Percentiles rank a stretch among this genome's conserved stretches.
Conservation (phyloP, 108 stramenopile species). For the Nitzschia sp. region DNA sequence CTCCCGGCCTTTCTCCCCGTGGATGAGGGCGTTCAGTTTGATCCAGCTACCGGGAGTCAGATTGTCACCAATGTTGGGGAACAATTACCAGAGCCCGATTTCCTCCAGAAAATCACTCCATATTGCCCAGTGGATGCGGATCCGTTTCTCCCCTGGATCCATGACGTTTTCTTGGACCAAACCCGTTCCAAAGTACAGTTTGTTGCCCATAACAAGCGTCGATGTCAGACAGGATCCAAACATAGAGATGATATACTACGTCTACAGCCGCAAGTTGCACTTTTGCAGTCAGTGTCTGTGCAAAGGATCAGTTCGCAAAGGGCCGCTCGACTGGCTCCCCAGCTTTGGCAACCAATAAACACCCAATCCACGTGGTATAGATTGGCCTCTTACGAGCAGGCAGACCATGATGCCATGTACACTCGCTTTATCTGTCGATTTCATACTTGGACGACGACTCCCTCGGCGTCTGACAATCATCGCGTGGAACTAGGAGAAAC, state of each 20-base stretch:
- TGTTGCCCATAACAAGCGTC: conserved; percentile 74
- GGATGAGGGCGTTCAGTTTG: conserved; percentile 50
- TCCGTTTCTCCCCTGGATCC: conserved; percentile 74
- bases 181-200: conserved; percentile 50
- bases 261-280: conserved; percentile 64
- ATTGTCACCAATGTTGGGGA: conserved; percentile 56
- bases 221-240: conserved; percentile 61
- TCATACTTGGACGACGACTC: conserved; percentile 24
- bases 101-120: conserved; percentile 44
- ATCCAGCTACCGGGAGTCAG: conserved; percentile 24
- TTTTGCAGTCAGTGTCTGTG: conserved; percentile 63
- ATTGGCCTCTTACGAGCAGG: conserved; percentile 50
- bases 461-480: conserved; percentile 4
- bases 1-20: conserved; percentile 65
- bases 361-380: conserved; percentile 41
- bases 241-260: conserved; percentile 41
- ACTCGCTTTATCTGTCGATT: conserved; percentile 77
- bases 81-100: conserved; percentile 37
- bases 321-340: conserved; percentile 47
- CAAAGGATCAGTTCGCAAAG: conserved; percentile 36
- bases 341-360: conserved; percentile 40
- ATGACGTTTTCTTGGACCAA: conserved; percentile 55
- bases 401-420: conserved; percentile 45
- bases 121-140: conserved; percentile 73
- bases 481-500: conserved; percentile 48